These are phyloP conservation scores for Hyphopichia wangnamkhiaoensis DNA, from an alignment of 1,139 yeast species.

Conservation along the genomic window DNA sequence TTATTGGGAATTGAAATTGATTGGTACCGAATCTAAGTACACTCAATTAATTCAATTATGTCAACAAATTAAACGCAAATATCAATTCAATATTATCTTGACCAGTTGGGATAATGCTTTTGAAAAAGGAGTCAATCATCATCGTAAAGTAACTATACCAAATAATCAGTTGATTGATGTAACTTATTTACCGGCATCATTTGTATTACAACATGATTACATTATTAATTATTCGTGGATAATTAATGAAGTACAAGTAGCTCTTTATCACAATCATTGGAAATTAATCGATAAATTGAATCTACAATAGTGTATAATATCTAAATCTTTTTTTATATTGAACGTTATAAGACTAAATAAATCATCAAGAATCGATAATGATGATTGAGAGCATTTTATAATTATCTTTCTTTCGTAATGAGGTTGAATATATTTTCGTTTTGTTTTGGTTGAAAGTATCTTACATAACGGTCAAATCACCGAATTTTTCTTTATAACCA, in stretches of 20 bases:
- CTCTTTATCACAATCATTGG: not conserved
- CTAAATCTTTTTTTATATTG: not conserved
- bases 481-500: slow-evolving; percentile 97
- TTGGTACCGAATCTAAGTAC: slow-evolving; percentile 18
- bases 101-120: slow-evolving; percentile 34
- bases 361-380: too few relatives aligned
- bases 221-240: slow-evolving; percentile 6
- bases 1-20: slow-evolving; percentile 32
- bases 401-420: not conserved
- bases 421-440: too few relatives aligned
- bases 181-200: slow-evolving; percentile 11
- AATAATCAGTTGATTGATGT: not conserved
- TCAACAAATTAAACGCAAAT: slow-evolving; percentile 16
- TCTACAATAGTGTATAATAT: not conserved
- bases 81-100: slow-evolving; percentile 30
- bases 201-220: slow-evolving; percentile 16
- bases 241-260: slow-evolving; percentile 1
- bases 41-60: slow-evolving; percentile 8
- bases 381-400: not conserved
- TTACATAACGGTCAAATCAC: slow-evolving; percentile 93
- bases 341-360: too few relatives aligned
- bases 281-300: not conserved
- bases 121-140: slow-evolving; percentile 31
- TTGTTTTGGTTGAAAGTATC: too few relatives aligned
- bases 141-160: slow-evolving; percentile 5